Evolutionary conservation across 352 stramenopile species (phyloP).

Genomic region (Pythium angustatum): DNA sequence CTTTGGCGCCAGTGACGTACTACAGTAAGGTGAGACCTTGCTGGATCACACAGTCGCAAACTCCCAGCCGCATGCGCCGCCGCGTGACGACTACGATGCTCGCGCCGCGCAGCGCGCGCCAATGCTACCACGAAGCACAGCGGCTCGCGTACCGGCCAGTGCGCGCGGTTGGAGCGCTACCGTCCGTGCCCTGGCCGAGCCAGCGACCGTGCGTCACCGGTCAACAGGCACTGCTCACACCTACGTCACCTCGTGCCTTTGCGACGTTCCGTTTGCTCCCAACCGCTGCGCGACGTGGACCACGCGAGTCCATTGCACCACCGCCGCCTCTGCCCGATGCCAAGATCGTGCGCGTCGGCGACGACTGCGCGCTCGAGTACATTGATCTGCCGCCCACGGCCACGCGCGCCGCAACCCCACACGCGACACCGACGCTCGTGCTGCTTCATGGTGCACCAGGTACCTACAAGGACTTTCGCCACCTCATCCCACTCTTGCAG

Average conservation of each 20-base stretch:
- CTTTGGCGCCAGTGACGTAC: too few species aligned
- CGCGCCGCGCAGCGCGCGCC: too few species aligned
- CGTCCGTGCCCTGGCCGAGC: too few species aligned
- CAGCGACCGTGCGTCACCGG: too few species aligned
- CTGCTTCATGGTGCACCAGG: constrained; percentile 65
- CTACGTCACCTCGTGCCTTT: too few species aligned
- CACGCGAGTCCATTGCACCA: background rate
- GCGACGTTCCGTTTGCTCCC: constrained; percentile 5
- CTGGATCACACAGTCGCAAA: background rate
- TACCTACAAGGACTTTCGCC: constrained; percentile 63
- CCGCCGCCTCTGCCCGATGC: constrained; percentile 14
- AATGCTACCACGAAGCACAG: too few species aligned
- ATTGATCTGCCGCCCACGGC: constrained; percentile 16
- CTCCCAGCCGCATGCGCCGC: too few species aligned
- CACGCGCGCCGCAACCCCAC: constrained; percentile 3
- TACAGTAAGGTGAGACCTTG: background rate
- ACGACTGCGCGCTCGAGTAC: constrained; percentile 23
- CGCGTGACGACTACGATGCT: too few species aligned
- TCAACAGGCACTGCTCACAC: too few species aligned
- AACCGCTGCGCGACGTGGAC: background rate
- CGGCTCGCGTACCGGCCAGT: too few species aligned
- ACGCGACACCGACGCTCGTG: constrained; percentile 42
- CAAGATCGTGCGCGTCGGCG: constrained; percentile 12
- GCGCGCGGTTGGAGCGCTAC: too few species aligned
- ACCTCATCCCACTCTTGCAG: constrained; percentile 58